Evolutionary conservation across 129 eudicot genomes (phyloP), one percentile per base, ranked within the genome.

Genomic region (Rutidosis leptorrhynchoides): DNA sequence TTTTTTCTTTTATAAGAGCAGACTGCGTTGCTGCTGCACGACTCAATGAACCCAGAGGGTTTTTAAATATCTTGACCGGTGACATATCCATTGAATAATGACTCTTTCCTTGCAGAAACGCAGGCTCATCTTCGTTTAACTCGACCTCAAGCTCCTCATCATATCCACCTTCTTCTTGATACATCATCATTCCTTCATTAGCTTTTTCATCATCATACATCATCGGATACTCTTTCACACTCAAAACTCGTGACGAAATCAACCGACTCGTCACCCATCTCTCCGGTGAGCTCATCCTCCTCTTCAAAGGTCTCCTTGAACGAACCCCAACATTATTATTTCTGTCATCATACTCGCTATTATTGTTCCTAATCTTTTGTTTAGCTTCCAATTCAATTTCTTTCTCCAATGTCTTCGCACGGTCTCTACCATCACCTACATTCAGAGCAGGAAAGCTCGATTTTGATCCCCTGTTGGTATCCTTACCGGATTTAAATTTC

Each of bases 1-100:
- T 77, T 65, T 96, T 85, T 71, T 91, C 98, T 64, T 91, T 91
- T 35, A 88, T 85, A 56, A 91, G 69, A 72, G 96, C 98, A 0
- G 96, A 85, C 59, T 83, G 94, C 37, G 85, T 82, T 15, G 96
- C 98, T 4, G 98, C 98, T 26, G 98, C 98, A 69, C 96, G 96
- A 42, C 98, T 91, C 83, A 91, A 74, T 1, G 98, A 91, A 5
- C 96, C 98, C 71, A 87, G 95, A 0, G 96, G 98, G 58, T 88
- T 85, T 77, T 88, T 91, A 24, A 87, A 91, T 45, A 91, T 85
- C 78, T 85, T 91, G 7, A 91, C 90, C 1, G 97, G 96, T 22
- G 97, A 91, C 96, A 85, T 81, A 45, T 91, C 96, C 51, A 80
- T 78, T 1, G 96, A 83, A 52, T 87, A 91, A 14, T 87, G 81